Conservation (phyloP, 2,329 filamentous ascomycete species). For the Sphaerostilbella broomeana region DNA sequence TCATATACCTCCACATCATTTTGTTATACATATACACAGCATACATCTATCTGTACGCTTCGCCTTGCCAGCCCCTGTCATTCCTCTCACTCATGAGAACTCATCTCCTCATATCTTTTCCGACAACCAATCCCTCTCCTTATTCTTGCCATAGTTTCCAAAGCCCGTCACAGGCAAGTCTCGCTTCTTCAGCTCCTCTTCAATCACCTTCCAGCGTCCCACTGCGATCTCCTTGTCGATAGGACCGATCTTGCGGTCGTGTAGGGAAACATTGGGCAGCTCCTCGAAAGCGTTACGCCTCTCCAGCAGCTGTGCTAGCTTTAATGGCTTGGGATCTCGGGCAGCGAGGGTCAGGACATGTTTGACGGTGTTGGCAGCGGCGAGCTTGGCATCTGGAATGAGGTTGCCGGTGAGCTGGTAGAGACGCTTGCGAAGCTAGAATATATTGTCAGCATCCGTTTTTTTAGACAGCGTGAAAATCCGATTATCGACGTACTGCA, state of each 20-base stretch:
- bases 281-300: slow-evolving; percentile 37
- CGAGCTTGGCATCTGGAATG: slow-evolving; percentile 64
- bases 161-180: slow-evolving; percentile 52
- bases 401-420: slow-evolving; percentile 74
- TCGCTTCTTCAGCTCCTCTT: slow-evolving; percentile 58
- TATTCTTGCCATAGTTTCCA: slow-evolving; percentile 32
- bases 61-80: not conserved
- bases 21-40: slow-evolving; percentile 9
- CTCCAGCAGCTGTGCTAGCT: slow-evolving; percentile 57
- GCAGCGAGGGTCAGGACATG: slow-evolving; percentile 48
- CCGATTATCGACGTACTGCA: slow-evolving; percentile 54
- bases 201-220: slow-evolving; percentile 75
- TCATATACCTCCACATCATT: too few species aligned
- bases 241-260: slow-evolving; percentile 56
- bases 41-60: too few species aligned
- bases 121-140: slow-evolving; percentile 37
- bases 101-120: slow-evolving; percentile 25
- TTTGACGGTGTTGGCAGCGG: slow-evolving; percentile 46
- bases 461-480: too few species aligned
- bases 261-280: slow-evolving; percentile 66
- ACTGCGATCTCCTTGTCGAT: slow-evolving; percentile 65
- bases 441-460: slow-evolving; percentile 16
- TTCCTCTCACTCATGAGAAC: not conserved
- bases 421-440: slow-evolving; percentile 71
- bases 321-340: slow-evolving; percentile 49